Evolutionary conservation across 805 yeast species (phyloP).

Genomic region (Wickerhamomyces pijperi): DNA sequence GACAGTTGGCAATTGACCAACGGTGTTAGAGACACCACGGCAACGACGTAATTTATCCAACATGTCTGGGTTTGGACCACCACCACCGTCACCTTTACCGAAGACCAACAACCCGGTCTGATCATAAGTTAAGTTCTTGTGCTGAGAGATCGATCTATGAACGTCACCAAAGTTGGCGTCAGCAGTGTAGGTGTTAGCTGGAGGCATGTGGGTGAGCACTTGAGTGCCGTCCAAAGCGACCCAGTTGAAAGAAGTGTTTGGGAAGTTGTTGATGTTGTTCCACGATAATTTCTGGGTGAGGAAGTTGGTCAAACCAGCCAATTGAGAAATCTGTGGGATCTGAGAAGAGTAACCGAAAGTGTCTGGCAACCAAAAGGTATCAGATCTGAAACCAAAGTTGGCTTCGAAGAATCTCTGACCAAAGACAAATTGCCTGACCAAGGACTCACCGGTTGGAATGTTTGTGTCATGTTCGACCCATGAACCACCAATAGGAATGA

Average conservation of each 20-base stretch:
- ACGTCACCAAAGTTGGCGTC: conserved; percentile 91
- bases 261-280: conserved; percentile 90
- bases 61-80: conserved; percentile 94
- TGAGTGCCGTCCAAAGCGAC: conserved; percentile 90
- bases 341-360: conserved; percentile 96
- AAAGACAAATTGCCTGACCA: conserved; percentile 75
- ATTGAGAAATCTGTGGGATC: conserved; percentile 82
- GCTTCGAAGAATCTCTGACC: conserved; percentile 82
- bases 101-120: conserved; percentile 73
- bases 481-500: conserved; percentile 89
- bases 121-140: conserved; percentile 72
- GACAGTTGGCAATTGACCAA: conserved; percentile 72
- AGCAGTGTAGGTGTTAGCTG: conserved; percentile 92
- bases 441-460: conserved; percentile 88
- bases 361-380: conserved; percentile 91
- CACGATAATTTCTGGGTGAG: conserved; percentile 91
- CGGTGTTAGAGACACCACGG: conserved; percentile 75
- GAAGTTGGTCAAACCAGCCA: conserved; percentile 77
- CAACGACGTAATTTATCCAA: conserved; percentile 84
- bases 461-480: conserved; percentile 98
- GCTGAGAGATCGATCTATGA: conserved; percentile 64
- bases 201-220: conserved; percentile 95
- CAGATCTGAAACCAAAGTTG: conserved; percentile 67
- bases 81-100: conserved; percentile 98
- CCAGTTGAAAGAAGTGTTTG: conserved; percentile 90